Base-by-base conservation (phyloP, 495 filamentous ascomycete genomes). In the Penicillium argentinense region DNA sequence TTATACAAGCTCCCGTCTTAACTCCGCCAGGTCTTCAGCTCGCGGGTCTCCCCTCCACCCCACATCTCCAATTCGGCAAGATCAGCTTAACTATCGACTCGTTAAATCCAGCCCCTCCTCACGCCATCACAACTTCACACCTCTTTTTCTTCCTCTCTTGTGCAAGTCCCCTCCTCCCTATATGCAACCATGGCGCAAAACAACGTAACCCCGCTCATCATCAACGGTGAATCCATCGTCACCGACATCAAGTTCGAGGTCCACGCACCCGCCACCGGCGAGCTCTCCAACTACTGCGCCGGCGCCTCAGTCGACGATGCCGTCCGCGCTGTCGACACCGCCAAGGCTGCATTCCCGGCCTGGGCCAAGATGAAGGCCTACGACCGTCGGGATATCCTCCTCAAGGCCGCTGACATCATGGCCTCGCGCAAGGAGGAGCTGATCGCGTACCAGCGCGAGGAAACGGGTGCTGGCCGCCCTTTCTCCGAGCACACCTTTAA, bases 381-480 rank as follows among this genome's bases (percentile, higher is more conserved):
- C 24, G 56, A 71, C 25, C 85, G 88, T 23, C 81, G 88, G 36
- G 79, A 87, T 52, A 81, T 96, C 52, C 67, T 96, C 42, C 64
- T 84, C 37, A 83, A 81, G 57, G 84, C 84, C 18, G 84, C 86
- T 14, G 81, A 86, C 13, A 71, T 91, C 47, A 71, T 96, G 52
- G 69, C 76, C 6, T 62, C 63, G 21, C 75, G 84, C n/a, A 71
- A 69, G 19, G 79, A 84, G 17, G 88, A 92, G 61, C 56, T 88
- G 28, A 73, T 63, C 24, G 55, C 67, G 24, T 84, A 83, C 53
- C 79, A 88, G 73, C 68, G 68, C 25, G 69, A 82, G 22, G 91
- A 96, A 67, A 91, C 87, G 0, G 88, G 83, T 3, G 79, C 81
- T 0, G 60, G 67, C 4, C 45, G 60, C 9, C 57, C 44, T 1